phyloP scores from a whole-genome alignment of 768 basidiomycete genomes.

The Saitozyma podzolica region DNA sequence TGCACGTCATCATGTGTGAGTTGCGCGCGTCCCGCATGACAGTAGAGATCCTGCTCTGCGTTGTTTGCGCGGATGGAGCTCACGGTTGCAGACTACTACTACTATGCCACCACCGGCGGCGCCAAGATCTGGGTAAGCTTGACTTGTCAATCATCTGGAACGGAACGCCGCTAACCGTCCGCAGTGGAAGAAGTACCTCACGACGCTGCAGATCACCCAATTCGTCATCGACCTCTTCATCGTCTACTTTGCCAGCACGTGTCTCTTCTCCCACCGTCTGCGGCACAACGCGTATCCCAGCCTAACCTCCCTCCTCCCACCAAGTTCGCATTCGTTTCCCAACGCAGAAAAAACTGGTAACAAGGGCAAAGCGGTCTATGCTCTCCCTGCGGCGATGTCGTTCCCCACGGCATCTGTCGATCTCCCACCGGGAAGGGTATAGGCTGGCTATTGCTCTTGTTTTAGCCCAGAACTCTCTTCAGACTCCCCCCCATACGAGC shows the following conservation, averaged over 20 bases:
- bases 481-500: no score
- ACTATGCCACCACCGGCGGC: conserved; percentile 96
- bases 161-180: conserved; percentile 6
- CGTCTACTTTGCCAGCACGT: conserved; percentile 94
- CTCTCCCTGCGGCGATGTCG: no score
- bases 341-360: no score
- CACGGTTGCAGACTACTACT: conserved; percentile 82
- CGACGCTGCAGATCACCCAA: conserved; percentile 93
- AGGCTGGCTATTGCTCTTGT: no score
- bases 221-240: conserved; percentile 87
- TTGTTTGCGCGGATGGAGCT: neutral
- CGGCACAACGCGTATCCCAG: conserved; percentile 26
- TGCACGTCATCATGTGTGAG: conserved; percentile 98
- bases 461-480: no score
- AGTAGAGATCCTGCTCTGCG: neutral
- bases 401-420: no score
- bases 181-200: conserved; percentile 99
- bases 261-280: conserved; percentile 32
- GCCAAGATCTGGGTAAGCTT: conserved; percentile 84
- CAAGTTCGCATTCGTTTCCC: no score
- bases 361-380: no score
- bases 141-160: neutral
- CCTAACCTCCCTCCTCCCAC: no score
- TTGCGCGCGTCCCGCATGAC: conserved; percentile 20
- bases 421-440: no score